A percentile compares a stretch with the other conserved stretches of the same genome.
phyloP scores from a whole-genome alignment of 768 basidiomycete species.

The Candolleomyces eurysporus region DNA sequence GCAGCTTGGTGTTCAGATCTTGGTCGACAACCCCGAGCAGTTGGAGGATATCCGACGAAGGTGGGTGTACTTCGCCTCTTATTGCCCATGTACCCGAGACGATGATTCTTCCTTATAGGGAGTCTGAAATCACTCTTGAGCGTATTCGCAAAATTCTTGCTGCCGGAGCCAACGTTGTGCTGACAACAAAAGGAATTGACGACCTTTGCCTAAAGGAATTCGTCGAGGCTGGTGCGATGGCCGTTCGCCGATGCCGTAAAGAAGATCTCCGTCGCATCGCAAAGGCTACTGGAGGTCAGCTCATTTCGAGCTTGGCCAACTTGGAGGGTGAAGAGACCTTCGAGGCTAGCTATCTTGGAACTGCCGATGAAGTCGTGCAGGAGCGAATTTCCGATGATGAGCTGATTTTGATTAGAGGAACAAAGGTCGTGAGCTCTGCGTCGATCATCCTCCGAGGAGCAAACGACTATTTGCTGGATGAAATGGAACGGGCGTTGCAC shows the following conservation, averaged over 20 bases:
- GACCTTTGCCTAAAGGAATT: conserved; percentile 98
- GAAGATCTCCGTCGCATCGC: conserved; percentile 97
- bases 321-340: conserved; percentile 98
- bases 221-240: conserved; percentile 98
- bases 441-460: conserved; percentile 95
- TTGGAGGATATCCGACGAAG: conserved; percentile 94
- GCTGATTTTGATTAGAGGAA: conserved; percentile 95
- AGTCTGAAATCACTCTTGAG: conserved; percentile 94
- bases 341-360: conserved; percentile 86
- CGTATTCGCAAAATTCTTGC: conserved; percentile 94
- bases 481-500: conserved; percentile 97
- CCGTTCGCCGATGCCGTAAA: conserved; percentile 94
- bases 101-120: conserved; percentile 43
- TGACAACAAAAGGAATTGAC: conserved; percentile 98
- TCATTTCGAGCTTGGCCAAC: conserved; percentile 91
- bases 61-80: conserved; percentile 37
- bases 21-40: conserved; percentile 95
- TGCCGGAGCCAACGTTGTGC: conserved; percentile 92
- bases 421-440: conserved; percentile 90
- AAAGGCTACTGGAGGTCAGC: conserved; percentile 92
- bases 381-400: conserved; percentile 99
- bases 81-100: conserved; percentile 1
- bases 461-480: conserved; percentile 98
- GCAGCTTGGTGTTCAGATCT: conserved; percentile 96
- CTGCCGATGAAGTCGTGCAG: conserved; percentile 93